Evolutionary conservation across 345 rosid genomes (phyloP).

Genomic region (Eucalyptus cladocalyx): DNA sequence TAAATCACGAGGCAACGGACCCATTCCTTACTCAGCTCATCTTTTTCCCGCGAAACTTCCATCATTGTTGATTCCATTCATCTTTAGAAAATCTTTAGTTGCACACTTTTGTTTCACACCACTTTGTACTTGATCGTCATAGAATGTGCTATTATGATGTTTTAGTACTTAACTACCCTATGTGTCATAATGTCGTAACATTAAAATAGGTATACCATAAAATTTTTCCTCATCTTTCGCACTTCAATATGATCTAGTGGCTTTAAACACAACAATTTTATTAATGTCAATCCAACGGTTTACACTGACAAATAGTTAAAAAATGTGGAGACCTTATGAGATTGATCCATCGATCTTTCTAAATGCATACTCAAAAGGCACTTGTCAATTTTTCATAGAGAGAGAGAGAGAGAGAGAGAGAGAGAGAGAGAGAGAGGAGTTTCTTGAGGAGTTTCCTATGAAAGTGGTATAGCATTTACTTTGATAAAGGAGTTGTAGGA

Average conservation of each 20-base stretch:
- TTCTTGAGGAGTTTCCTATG: no score
- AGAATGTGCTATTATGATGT: background rate
- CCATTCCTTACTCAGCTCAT: background rate
- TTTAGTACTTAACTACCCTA: background rate
- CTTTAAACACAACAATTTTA: no score
- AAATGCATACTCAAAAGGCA: background rate
- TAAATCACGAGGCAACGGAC: background rate
- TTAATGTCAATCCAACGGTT: no score
- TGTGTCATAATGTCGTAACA: background rate
- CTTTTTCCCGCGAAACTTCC: background rate
- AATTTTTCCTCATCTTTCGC: background rate
- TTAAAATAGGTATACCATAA: background rate
- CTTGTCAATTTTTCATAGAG: no score
- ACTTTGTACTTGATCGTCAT: background rate
- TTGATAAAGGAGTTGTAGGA: no score
- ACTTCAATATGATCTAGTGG: accelerated
- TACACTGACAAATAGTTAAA: no score
- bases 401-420: background rate
- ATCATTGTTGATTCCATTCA: background rate
- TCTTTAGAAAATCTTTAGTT: background rate
- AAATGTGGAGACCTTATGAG: background rate
- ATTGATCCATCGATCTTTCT: no score
- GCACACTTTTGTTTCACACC: background rate
- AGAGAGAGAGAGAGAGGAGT: background rate
- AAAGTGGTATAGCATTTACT: no score